phyloP scores from a whole-genome alignment of 2,329 filamentous ascomycete genomes.

The Botrytis deweyae region DNA sequence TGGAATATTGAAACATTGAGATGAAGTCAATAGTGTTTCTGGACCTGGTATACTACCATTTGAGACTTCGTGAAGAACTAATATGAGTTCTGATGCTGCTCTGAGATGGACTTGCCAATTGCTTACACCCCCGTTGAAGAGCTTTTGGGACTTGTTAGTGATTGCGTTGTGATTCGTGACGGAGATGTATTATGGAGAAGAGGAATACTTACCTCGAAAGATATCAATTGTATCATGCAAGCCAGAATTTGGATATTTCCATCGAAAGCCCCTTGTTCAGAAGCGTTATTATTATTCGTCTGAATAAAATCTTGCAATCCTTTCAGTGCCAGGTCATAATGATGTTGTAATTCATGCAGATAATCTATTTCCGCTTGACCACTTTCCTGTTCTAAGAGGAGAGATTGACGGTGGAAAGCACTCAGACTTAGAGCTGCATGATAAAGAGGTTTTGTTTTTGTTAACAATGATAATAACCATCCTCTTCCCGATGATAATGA shows the following conservation, averaged over 20 bases:
- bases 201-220: slow-evolving; percentile 14
- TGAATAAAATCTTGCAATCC: slow-evolving; percentile 15
- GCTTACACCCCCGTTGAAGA: slow-evolving; percentile 44
- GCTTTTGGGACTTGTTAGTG: slow-evolving; percentile 17
- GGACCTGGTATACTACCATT: slow-evolving; percentile 14
- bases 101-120: slow-evolving; percentile 53
- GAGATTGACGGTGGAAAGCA: slow-evolving; percentile 53
- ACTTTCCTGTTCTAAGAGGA: slow-evolving; percentile 24
- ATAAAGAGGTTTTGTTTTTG: slow-evolving; percentile 55
- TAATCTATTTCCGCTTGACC: slow-evolving; percentile 18
- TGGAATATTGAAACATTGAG: slow-evolving; percentile 5
- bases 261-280: slow-evolving; percentile 14
- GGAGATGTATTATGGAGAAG: not conserved
- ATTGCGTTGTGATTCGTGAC: not conserved
- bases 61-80: slow-evolving; percentile 12
- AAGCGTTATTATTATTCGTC: not conserved
- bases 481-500: slow-evolving; percentile 54
- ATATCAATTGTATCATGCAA: slow-evolving; percentile 23
- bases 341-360: slow-evolving; percentile 22
- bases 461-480: slow-evolving; percentile 60
- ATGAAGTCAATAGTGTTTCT: slow-evolving; percentile 10
- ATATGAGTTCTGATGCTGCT: slow-evolving; percentile 52
- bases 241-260: slow-evolving; percentile 17
- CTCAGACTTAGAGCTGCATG: slow-evolving; percentile 55
- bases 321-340: slow-evolving; percentile 13